Evolutionary conservation across 2,329 filamentous ascomycete species (phyloP).

Genomic region (Diaporthe destruens): DNA sequence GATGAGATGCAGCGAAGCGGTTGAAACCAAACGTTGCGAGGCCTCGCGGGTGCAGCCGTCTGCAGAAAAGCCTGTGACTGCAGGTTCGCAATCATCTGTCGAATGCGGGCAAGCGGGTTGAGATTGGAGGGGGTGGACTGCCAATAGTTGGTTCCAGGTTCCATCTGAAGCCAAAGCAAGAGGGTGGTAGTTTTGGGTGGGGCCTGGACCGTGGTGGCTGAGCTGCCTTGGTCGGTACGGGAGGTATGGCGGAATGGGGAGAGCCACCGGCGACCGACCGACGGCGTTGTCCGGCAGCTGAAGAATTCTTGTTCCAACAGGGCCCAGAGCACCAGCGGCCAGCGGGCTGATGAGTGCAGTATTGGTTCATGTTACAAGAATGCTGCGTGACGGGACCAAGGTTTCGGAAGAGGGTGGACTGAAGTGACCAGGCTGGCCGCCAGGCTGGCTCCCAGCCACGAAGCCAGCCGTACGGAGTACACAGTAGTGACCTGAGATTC

Average conservation of each 20-base stretch:
- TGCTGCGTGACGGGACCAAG: not conserved
- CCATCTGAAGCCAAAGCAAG: conserved; percentile 9
- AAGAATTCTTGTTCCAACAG: conserved; percentile 2
- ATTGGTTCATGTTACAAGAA: conserved; percentile 16
- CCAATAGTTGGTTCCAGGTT: conserved; percentile 7
- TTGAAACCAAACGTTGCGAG: conserved; percentile 27
- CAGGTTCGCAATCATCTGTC: conserved; percentile 14
- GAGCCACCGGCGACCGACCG: conserved; percentile 1
- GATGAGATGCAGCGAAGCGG: not conserved
- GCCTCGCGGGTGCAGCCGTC: not conserved
- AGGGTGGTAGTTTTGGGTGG: conserved; percentile 22
- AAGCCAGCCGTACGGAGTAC: no score
- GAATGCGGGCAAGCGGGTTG: conserved; percentile 28
- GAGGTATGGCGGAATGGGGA: not conserved
- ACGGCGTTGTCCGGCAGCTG: conserved; percentile 29
- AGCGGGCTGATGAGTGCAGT: conserved; percentile 8
- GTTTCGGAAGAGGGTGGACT: conserved; percentile 20
- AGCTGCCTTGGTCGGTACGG: conserved; percentile 20
- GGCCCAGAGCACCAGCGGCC: not conserved
- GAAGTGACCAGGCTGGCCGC: not conserved
- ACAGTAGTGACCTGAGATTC: not conserved
- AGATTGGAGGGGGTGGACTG: conserved; percentile 28
- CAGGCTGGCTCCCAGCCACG: not conserved
- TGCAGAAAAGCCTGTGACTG: conserved; percentile 12
- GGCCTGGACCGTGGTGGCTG: conserved; percentile 22